A percentile compares a stretch with the other conserved stretches of the same genome.
phyloP scores from a whole-genome alignment of 495 filamentous ascomycete genomes.

The Trypethelium eluteriae region DNA sequence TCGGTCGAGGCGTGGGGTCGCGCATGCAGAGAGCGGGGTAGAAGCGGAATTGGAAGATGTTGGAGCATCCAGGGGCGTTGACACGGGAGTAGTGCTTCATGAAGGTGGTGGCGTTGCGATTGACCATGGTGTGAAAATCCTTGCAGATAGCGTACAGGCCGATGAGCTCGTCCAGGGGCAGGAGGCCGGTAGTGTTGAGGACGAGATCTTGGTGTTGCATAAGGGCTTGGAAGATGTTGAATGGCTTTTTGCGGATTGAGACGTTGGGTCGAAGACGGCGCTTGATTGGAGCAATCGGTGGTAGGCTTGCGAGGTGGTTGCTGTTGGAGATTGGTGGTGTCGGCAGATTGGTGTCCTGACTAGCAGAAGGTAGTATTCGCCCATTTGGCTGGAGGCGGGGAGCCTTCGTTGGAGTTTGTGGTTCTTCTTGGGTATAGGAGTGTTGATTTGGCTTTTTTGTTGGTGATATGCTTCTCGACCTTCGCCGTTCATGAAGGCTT shows the following conservation, averaged over 20 bases:
- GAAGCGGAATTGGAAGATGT: conserved; percentile 45
- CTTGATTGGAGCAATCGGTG: conserved; percentile 9
- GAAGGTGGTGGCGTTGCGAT: conserved; percentile 37
- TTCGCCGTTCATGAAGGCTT: conserved; percentile 8
- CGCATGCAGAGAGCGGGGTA: conserved; percentile 46
- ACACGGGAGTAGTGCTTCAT: conserved; percentile 38
- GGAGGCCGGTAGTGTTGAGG: conserved; percentile 43
- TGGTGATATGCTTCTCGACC: conserved; percentile 2
- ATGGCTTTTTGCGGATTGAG: conserved; percentile 17
- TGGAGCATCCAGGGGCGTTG: conserved; percentile 40
- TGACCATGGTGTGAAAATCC: conserved; percentile 47
- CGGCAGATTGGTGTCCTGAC: neutral
- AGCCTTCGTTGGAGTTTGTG: conserved; percentile 14
- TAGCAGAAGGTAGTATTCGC: neutral
- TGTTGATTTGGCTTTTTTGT: conserved; percentile 15
- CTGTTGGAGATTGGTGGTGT: neutral
- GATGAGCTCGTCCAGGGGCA: conserved; percentile 45
- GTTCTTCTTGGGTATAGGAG: conserved; percentile 17
- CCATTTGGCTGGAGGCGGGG: neutral
- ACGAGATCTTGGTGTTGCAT: conserved; percentile 43
- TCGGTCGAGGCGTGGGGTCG: conserved; percentile 38
- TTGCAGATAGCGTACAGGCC: conserved; percentile 51
- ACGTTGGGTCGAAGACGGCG: conserved; percentile 9
- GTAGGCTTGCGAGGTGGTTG: neutral
- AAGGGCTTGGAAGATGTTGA: conserved; percentile 48